Base-by-base conservation (phyloP, 176 grass and related monocot species). In the Eleusine indica region DNA sequence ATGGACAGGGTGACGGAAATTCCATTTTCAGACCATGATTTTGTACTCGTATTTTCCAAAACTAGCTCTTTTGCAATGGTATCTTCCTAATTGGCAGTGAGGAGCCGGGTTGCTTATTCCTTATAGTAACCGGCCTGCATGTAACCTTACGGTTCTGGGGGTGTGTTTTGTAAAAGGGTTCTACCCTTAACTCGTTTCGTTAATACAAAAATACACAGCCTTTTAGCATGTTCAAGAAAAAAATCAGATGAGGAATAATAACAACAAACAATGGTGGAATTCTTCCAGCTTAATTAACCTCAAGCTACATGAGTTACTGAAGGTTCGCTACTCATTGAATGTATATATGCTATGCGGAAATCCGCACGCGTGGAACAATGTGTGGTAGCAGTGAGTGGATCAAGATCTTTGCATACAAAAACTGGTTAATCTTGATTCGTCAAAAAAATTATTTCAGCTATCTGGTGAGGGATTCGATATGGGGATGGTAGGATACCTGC, bases 401-500 rank as follows among this genome's bases (percentile, higher is more conserved):
- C 35, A 17, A 67, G 15, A 10, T 9, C 17, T 42, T 1, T 69
- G 12, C 4, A 64, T 18, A 17, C 1, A 68, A 11, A 73, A 86
- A 64, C 4, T 57, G 60, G 9, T 30, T 80, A 57, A 11, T 74
- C 73, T 74, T 1, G 18, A 42, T 19, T 40, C 6, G 2, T 70
- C 17, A 42, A 9, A 70, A 1, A 5, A 43, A 69, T 48, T 21
- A 72, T 11, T 41, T 72, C 42, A 72, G 15, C 4, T 48, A 71
- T 28, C 39, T 22, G 43, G 21, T 11, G 28, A 6, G 17, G 9
- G 48, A 83, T 56, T 17, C 5, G 25, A 43, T 14, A n/a, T 6
- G 38, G 54, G 21, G 2, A 44, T 32, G 68, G 1, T 3, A 5
- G 10, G 2, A 38, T 65, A 92, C 95, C 96, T 95, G 76, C 85